These are phyloP conservation scores for Colletotrichum melonis DNA, from an alignment of 2,329 filamentous ascomycete species.

Conservation along the genomic window DNA sequence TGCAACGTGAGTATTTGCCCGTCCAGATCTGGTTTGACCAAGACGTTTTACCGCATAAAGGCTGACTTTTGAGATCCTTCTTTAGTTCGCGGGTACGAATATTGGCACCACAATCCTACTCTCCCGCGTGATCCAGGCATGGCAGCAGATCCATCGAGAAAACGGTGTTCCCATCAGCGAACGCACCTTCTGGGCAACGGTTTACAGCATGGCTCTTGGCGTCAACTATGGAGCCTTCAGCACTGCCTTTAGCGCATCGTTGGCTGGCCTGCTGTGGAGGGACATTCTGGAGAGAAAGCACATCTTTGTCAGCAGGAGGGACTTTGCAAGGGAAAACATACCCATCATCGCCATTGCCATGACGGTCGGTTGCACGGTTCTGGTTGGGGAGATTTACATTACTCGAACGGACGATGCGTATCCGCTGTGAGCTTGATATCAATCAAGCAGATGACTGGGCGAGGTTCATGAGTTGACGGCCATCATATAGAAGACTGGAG, in stretches of 20 bases:
- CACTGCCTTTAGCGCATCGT: conserved; percentile 76
- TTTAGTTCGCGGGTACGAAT: conserved; percentile 79
- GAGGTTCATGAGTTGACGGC: too few relatives aligned
- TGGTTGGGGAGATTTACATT: conserved; percentile 74
- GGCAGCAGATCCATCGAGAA: conserved; percentile 68
- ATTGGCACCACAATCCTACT: conserved; percentile 81
- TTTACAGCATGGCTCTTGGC: conserved; percentile 80
- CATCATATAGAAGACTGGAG: background rate
- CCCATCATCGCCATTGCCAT: conserved; percentile 78
- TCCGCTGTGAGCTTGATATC: background rate
- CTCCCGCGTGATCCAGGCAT: conserved; percentile 76
- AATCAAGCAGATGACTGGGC: too few relatives aligned
- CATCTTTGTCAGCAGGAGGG: conserved; percentile 70
- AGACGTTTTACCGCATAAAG: conserved; percentile 9
- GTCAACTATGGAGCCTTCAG: conserved; percentile 83
- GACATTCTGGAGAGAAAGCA: conserved; percentile 77
- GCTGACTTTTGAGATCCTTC: conserved; percentile 18
- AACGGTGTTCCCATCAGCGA: conserved; percentile 65
- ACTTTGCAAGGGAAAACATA: conserved; percentile 76
- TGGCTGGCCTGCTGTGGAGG: conserved; percentile 79
- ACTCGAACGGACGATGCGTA: conserved; percentile 55
- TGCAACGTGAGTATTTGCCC: conserved; percentile 71
- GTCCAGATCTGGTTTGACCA: background rate
- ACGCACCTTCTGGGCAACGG: conserved; percentile 77
- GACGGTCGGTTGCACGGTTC: conserved; percentile 70